phyloP scores from a whole-genome alignment of 768 basidiomycete species.

The Russula sp. region DNA sequence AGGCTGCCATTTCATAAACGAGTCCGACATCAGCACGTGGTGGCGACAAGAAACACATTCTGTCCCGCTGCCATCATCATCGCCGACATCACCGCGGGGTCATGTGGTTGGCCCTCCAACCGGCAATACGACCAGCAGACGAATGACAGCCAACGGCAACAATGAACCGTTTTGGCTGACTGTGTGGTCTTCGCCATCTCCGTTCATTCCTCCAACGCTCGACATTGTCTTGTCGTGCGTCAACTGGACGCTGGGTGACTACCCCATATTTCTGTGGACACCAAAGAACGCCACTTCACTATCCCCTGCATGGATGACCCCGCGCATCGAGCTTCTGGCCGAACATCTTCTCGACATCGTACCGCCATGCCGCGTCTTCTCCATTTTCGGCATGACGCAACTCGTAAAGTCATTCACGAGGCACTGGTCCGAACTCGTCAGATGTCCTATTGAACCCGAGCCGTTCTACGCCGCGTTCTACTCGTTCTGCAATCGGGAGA shows the following conservation, averaged over 20 bases:
- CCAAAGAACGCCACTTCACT: slow-evolving; percentile 35
- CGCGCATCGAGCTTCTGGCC: slow-evolving; percentile 40
- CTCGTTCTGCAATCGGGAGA: slow-evolving; percentile 44
- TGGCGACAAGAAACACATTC: slow-evolving; percentile 31
- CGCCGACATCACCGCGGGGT: slow-evolving; percentile 26
- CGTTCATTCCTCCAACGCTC: slow-evolving; percentile 36
- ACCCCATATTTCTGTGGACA: slow-evolving; percentile 55
- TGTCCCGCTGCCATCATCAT: background rate
- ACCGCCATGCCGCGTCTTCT: slow-evolving; percentile 47
- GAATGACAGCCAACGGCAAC: background rate
- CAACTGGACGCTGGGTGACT: slow-evolving; percentile 43
- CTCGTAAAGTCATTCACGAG: slow-evolving; percentile 45
- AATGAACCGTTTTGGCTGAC: slow-evolving; percentile 49
- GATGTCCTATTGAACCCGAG: slow-evolving; percentile 39
- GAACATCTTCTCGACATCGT: slow-evolving; percentile 41
- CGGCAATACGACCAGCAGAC: background rate
- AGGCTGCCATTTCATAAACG: slow-evolving; percentile 39
- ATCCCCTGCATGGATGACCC: slow-evolving; percentile 37
- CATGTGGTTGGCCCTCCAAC: slow-evolving; percentile 17
- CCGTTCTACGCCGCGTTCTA: slow-evolving; percentile 54
- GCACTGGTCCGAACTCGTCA: slow-evolving; percentile 46
- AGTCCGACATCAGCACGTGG: slow-evolving; percentile 37
- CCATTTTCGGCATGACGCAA: slow-evolving; percentile 47
- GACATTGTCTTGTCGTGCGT: slow-evolving; percentile 50
- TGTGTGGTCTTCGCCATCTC: slow-evolving; percentile 42